These are phyloP conservation scores for Rhizopogon parksii DNA, from an alignment of 1,284 basidiomycete species.

Conservation along the genomic window DNA sequence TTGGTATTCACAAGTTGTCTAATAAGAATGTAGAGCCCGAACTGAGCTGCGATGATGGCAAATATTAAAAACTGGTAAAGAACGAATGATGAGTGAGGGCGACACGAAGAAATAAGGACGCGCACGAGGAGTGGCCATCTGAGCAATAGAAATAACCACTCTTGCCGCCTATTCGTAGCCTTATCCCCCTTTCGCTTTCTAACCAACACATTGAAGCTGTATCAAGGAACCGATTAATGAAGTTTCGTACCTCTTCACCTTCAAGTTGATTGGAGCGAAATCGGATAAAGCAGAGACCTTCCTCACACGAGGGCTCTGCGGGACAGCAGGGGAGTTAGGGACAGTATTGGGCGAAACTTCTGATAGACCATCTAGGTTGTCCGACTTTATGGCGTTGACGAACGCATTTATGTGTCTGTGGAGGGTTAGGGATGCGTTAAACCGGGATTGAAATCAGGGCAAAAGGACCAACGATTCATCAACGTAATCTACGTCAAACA, in stretches of 20 bases:
- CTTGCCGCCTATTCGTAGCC: conserved; percentile 49
- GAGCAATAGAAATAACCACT: conserved; percentile 75
- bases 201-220: conserved; percentile 5
- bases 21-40: conserved; percentile 80
- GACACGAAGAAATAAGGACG: conserved; percentile 1
- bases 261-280: conserved; percentile 87
- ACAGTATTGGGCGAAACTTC: conserved; percentile 24
- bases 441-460: neutral
- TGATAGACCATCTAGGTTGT: conserved; percentile 43
- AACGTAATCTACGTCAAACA: conserved; percentile 50
- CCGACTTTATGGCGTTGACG: conserved; percentile 53
- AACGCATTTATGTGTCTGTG: conserved; percentile 69
- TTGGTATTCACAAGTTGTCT: conserved; percentile 91
- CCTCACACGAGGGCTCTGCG: conserved; percentile 38
- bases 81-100: neutral
- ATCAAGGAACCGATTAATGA: neutral
- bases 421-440: conserved; percentile 6
- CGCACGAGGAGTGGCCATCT: conserved; percentile 87
- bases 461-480: conserved; percentile 55
- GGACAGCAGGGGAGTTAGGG: conserved; percentile 23
- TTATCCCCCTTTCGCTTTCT: conserved; percentile 48
- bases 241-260: conserved; percentile 54
- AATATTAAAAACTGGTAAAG: conserved; percentile 67
- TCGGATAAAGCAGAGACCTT: conserved; percentile 88
- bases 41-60: conserved; percentile 79